Evolutionary conservation across 2,329 filamentous ascomycete genomes (phyloP), one percentile per base, ranked within the genome.

Genomic region (Podosphaera leucotricha): DNA sequence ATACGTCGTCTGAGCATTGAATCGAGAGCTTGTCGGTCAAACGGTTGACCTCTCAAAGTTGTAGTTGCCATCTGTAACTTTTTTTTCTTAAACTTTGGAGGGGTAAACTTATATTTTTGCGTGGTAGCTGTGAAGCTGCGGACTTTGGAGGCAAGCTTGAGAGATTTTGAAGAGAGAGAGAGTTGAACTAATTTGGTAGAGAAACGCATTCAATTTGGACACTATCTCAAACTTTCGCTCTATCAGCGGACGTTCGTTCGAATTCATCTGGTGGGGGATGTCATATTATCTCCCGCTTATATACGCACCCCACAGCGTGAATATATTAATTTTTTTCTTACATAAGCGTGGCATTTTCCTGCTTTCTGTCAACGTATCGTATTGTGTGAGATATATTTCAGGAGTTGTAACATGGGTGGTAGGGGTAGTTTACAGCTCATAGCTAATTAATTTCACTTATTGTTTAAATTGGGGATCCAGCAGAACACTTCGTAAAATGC

Each of bases 31-130:
- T 70, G 66, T 57, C 84, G 77, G 63, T 95, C 85, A 55, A 98
- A 78, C 63, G 82, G 76, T 68, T 93, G 77, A 55, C 87, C 90
- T 64, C 80, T 86, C 59, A 84, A 75, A 47, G 85, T 92, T 52
- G 81, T 90, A 47, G 69, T 70, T 44, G 70, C 69, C 46, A 71
- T 63, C 70, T 74, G 75, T 49, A 48, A 63, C 51, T 57, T 48
- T 49, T 58, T 44, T 46, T 60, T 61, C 47, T 53, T 44, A 52
- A 44, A 54, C 49, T 50, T 59, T 51, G 44, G 55, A 50, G 49
- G 52, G 54, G 57, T 56, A 55, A 61, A 60, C 51, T 56, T 60
- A 22, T 52, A 48, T 38, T 52, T 47, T 35, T 50, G 49, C 46
- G 56, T 44, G 41, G 59, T 60, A 49, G 54, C 54, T 45, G 61